These are phyloP conservation scores for Endoconidiophora laricicola DNA, from an alignment of 2,329 filamentous ascomycete genomes.

Conservation along the genomic window DNA sequence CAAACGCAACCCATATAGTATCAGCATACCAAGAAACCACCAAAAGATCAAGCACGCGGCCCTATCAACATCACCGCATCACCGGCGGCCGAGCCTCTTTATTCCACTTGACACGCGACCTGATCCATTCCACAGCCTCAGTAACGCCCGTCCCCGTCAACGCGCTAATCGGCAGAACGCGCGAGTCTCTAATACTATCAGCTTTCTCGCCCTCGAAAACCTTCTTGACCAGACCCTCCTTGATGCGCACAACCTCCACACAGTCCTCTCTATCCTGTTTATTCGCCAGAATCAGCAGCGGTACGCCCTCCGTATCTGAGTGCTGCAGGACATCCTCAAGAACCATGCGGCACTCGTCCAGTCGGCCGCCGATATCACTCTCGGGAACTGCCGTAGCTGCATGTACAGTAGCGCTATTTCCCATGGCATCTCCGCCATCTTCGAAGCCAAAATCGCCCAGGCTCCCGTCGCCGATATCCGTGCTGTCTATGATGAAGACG, in stretches of 20 bases:
- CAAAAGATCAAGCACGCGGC: constrained; percentile 2
- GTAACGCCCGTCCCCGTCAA: constrained; percentile 72
- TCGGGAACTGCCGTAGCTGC: constrained; percentile 14
- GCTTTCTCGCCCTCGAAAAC: constrained; percentile 93
- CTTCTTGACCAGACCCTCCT: constrained; percentile 87
- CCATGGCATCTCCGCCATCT: neutral
- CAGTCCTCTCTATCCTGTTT: constrained; percentile 97
- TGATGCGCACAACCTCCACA: constrained; percentile 91
- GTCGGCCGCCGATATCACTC: constrained; percentile 34
- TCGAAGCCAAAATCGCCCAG: constrained; percentile 26
- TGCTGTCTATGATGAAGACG: constrained; percentile 92
- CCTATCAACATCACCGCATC: constrained; percentile 51
- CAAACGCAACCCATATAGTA: constrained; percentile 3
- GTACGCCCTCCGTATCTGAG: constrained; percentile 78
- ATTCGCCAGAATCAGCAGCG: constrained; percentile 81
- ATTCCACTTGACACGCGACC: constrained; percentile 87
- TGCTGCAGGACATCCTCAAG: constrained; percentile 80
- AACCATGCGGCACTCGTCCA: constrained; percentile 80
- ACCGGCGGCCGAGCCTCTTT: constrained; percentile 82
- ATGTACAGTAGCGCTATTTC: constrained; percentile 8
- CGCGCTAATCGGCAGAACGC: constrained; percentile 84
- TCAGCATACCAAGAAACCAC: constrained; percentile 4
- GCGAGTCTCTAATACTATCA: constrained; percentile 67
- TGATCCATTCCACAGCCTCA: constrained; percentile 94
- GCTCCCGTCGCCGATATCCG: constrained; percentile 75